Evolutionary conservation across 1,139 yeast genomes (phyloP).

Genomic region (Scheffersomyces illinoinensis): DNA sequence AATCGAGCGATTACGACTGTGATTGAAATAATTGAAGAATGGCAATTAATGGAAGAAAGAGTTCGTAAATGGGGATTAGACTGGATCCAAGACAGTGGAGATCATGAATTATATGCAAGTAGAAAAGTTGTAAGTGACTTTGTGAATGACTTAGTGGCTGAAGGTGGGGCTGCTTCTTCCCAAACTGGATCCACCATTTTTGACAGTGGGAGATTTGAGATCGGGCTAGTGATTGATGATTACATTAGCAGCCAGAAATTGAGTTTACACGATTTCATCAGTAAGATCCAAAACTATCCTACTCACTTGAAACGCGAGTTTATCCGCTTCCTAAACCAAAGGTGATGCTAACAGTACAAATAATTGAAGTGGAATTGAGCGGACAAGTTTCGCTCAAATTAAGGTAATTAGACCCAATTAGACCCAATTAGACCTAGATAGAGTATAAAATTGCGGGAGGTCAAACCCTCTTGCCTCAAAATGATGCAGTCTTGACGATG

Average conservation of each 20-base stretch:
- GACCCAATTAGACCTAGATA: not conserved
- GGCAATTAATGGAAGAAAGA: not conserved
- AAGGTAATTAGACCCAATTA: not conserved
- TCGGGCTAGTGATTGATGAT: slow-evolving; percentile 13
- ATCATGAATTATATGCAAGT: slow-evolving; percentile 9
- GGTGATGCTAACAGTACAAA: not conserved
- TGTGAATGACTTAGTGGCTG: slow-evolving; percentile 8
- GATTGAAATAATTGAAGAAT: not conserved
- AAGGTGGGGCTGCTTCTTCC: not conserved
- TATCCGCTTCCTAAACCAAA: not conserved
- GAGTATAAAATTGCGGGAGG: not conserved
- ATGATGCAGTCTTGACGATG: not conserved
- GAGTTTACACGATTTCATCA: slow-evolving; percentile 8
- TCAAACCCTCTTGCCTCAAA: too few species aligned
- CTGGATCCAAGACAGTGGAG: slow-evolving; percentile 13
- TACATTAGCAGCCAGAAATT: slow-evolving; percentile 11
- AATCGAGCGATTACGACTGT: not conserved
- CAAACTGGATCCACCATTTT: slow-evolving; percentile 1
- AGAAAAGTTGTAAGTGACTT: slow-evolving; percentile 11
- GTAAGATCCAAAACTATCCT: slow-evolving; percentile 11
- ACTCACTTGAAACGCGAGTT: slow-evolving; percentile 1
- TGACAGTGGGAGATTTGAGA: slow-evolving; percentile 7
- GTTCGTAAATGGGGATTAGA: slow-evolving; percentile 1
- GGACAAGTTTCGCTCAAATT: not conserved
- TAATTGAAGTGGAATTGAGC: not conserved